Conservation (phyloP, 2,329 filamentous ascomycete species). For the Clarireedia monteithiana region DNA sequence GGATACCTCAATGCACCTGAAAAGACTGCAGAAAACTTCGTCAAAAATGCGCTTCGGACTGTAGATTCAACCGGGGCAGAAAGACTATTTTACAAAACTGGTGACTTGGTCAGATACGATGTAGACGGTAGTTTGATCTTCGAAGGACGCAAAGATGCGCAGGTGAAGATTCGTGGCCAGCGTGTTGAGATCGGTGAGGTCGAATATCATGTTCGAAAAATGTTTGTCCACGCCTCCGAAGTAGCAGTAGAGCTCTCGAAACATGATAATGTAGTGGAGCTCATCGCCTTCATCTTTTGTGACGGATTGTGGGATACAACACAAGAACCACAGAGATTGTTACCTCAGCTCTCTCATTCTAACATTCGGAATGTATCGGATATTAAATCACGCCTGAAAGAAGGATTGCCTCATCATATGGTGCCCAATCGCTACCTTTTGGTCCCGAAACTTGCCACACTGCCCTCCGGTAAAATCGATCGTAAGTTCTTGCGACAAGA, state of each 20-base stretch:
- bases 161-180: not conserved
- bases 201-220: no score
- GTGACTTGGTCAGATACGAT: not conserved
- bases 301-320: no score
- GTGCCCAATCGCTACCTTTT: slow-evolving; percentile 14
- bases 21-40: slow-evolving; percentile 30
- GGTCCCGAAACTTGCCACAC: slow-evolving; percentile 11
- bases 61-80: slow-evolving; percentile 20
- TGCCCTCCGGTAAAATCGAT: slow-evolving; percentile 17
- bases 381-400: not conserved
- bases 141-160: not conserved
- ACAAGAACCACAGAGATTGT: no score
- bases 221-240: no score
- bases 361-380: no score
- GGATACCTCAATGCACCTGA: slow-evolving; percentile 33
- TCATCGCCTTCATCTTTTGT: no score
- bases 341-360: no score
- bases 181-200: not conserved
- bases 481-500: slow-evolving; percentile 10
- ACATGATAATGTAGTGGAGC: no score
- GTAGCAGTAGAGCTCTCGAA: no score
- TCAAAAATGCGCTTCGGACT: slow-evolving; percentile 18
- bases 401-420: slow-evolving; percentile 16
- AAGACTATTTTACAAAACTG: slow-evolving; percentile 35
- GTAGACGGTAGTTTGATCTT: not conserved